Conservation (phyloP, 192 early-diverging fungal genomes). For the Coemansia javaensis region DNA sequence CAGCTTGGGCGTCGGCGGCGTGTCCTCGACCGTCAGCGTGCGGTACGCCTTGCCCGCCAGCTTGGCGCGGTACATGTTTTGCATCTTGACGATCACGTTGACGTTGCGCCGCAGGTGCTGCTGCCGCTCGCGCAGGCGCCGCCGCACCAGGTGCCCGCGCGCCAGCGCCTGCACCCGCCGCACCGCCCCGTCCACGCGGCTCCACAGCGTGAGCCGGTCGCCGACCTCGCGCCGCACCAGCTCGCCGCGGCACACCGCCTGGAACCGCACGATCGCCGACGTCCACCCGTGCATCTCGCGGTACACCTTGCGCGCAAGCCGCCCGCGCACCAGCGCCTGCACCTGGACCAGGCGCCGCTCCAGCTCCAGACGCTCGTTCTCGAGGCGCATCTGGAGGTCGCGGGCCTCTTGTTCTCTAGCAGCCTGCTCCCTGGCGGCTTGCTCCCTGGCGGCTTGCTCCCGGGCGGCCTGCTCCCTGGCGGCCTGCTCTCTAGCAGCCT, state of each 20-base stretch:
- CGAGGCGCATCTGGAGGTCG: constrained; percentile 30
- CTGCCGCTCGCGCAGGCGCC: constrained; percentile 54
- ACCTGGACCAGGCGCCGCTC: constrained; percentile 46
- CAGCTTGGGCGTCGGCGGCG: constrained; percentile 74
- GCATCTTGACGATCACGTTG: constrained; percentile 72
- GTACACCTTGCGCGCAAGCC: constrained; percentile 52
- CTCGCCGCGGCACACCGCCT: constrained; percentile 43
- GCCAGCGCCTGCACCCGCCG: constrained; percentile 59
- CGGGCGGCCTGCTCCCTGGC: constrained; percentile 3
- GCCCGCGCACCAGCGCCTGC: constrained; percentile 60
- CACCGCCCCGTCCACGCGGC: constrained; percentile 29
- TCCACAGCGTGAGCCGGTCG: constrained; percentile 23
- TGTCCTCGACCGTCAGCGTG: constrained; percentile 66
- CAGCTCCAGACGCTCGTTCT: constrained; percentile 33
- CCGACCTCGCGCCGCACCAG: constrained; percentile 42
- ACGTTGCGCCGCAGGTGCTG: constrained; percentile 61
- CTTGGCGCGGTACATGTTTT: constrained; percentile 62
- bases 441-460: not conserved
- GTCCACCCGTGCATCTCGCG: constrained; percentile 53
- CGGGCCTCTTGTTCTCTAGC: constrained; percentile 5
- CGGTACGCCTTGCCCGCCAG: constrained; percentile 63
- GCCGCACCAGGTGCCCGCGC: constrained; percentile 61
- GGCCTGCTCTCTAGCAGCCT: not conserved
- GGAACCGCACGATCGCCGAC: constrained; percentile 40
- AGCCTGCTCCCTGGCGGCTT: not conserved